phyloP scores from a whole-genome alignment of 148 eudicot species.

The Rhododendron simsii region DNA sequence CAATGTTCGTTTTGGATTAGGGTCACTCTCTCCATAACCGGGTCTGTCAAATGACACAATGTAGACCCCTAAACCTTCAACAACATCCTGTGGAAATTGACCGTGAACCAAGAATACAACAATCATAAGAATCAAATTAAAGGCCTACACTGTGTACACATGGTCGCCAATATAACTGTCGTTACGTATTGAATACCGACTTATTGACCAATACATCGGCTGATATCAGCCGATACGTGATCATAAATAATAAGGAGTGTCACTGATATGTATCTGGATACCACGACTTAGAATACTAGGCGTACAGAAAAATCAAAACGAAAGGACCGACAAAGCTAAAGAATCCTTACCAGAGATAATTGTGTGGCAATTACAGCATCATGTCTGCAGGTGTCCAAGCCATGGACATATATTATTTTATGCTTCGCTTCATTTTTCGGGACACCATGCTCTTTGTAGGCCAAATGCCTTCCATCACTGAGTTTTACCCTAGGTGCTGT shows the following conservation, averaged over 20 bases:
- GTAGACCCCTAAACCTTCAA: slow-evolving; percentile 44
- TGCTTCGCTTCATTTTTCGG: slow-evolving; percentile 58
- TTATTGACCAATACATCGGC: background rate
- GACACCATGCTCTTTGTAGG: slow-evolving; percentile 72
- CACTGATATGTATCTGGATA: background rate
- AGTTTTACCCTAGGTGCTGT: slow-evolving; percentile 72
- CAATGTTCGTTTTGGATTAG: slow-evolving; percentile 49
- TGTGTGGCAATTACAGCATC: slow-evolving; percentile 47
- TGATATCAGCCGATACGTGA: background rate
- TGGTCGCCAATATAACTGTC: background rate
- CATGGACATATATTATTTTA: slow-evolving; percentile 67
- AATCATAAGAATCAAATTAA: background rate
- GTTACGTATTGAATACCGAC: background rate
- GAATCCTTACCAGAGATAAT: slow-evolving; percentile 48
- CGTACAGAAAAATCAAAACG: background rate
- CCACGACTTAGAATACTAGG: background rate
- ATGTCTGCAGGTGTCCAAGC: slow-evolving; percentile 55
- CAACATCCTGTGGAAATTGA: slow-evolving; percentile 28
- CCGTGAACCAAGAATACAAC: background rate
- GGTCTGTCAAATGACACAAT: slow-evolving; percentile 69
- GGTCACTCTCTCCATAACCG: slow-evolving; percentile 83
- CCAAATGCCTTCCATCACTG: slow-evolving; percentile 79
- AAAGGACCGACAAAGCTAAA: background rate
- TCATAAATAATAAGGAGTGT: background rate
- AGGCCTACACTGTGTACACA: background rate